These are phyloP conservation scores for Domatiomyces globalis DNA, from an alignment of 2,329 filamentous ascomycete genomes.

Conservation along the genomic window DNA sequence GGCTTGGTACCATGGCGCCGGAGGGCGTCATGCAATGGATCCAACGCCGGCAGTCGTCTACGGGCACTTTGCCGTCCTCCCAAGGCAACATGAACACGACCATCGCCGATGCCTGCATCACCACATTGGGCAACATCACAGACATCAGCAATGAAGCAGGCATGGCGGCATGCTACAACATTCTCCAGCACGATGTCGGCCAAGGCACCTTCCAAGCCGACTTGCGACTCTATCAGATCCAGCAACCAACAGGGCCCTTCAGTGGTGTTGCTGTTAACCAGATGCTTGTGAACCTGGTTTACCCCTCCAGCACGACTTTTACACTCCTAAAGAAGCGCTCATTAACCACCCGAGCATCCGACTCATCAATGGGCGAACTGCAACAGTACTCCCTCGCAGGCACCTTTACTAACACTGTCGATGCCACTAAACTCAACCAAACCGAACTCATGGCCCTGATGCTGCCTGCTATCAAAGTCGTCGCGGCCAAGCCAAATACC, in stretches of 20 bases:
- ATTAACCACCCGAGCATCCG: not conserved
- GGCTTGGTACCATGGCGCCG: not conserved
- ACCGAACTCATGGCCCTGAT: slow-evolving; percentile 22
- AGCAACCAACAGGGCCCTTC: slow-evolving; percentile 39
- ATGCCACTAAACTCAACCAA: slow-evolving; percentile 20
- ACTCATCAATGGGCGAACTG: slow-evolving; percentile 17
- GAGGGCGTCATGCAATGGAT: not conserved
- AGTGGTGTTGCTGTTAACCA: slow-evolving; percentile 24
- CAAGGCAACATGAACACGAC: slow-evolving; percentile 15
- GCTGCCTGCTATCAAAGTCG: slow-evolving; percentile 23
- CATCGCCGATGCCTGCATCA: slow-evolving; percentile 46
- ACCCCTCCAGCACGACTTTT: slow-evolving; percentile 15
- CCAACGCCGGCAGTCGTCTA: not conserved
- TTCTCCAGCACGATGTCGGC: slow-evolving; percentile 52
- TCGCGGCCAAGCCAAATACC: slow-evolving; percentile 15
- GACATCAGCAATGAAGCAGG: slow-evolving; percentile 56
- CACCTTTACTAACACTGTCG: slow-evolving; percentile 19
- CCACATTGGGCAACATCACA: slow-evolving; percentile 41
- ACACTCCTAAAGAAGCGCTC: slow-evolving; percentile 9
- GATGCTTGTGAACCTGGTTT: slow-evolving; percentile 20
- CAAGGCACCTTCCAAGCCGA: slow-evolving; percentile 65
- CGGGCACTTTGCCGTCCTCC: not conserved
- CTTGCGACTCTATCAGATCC: slow-evolving; percentile 58
- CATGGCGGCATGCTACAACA: slow-evolving; percentile 68
- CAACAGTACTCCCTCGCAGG: slow-evolving; percentile 24